Base-by-base conservation (phyloP, 2,329 filamentous ascomycete species). In the Penicillium sp. region DNA sequence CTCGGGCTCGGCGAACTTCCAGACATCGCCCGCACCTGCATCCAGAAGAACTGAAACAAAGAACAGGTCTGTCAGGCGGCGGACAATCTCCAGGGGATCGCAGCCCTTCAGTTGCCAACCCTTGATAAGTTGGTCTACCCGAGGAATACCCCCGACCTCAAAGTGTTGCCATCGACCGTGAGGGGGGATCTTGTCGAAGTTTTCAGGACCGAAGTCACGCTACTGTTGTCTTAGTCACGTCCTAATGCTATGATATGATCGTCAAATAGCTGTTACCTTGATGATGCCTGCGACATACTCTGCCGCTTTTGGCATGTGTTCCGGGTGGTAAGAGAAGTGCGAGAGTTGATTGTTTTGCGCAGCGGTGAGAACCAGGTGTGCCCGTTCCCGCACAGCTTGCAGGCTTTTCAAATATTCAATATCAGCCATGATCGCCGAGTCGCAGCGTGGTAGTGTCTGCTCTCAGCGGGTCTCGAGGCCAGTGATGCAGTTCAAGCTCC, bases 141-240 rank as follows among this genome's bases (percentile, higher is more conserved):
- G 75, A 26, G 72, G 64, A 18, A 76, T 62, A 10, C 69, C 70
- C 7, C 78, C 78, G 26, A 80, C 72, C 10, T 80, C 74, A 48
- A 82, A 82, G 60, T 83, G 79, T 54, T 82, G 79, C 75, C 79
- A 82, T 29, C 79, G 71, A 7, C 69, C 78, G 46, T 79, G 76
- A 7, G 75, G 73, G 0, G 76, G 76, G 35, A 79, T 79, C 0
- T 62, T 54, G 33, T 70, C 42, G 47, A 61, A 74, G 13, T 58
- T 64, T 43, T 74, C 65, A 1, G 74, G 74, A 0, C 74, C 74
- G 44, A 73, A 77, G 47, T 77, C 74, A 13, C 74, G 70, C 74
- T 77, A 19, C 2, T 19, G 17, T n/a, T 5, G 1, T 13, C n/a
- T 5, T 28, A 14, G 28, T 25, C 25, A 17, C 30, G 18, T 14